Base-by-base conservation (phyloP, 257 asterid genomes). In the Solanum virginianum region DNA sequence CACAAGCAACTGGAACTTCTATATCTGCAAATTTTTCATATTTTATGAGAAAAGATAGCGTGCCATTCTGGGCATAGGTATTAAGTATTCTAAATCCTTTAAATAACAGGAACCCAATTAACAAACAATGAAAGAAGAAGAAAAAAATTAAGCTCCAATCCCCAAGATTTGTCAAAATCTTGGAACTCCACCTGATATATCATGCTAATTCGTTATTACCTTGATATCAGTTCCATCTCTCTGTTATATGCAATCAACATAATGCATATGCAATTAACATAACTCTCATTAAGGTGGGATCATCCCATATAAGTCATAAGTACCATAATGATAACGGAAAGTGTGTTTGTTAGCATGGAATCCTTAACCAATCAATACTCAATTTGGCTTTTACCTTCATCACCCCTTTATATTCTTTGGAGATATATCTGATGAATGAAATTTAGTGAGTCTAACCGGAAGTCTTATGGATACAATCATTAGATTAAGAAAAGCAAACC, bases 1-100 rank as follows among this genome's bases (percentile, higher is more conserved):
- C 63, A 88, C 99, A 95, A 65, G 98, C 89, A 83, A 86, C 95
- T 22, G 99, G 98, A 65, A 95, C 94, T 89, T 93, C 99, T 75
- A 94, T 92, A 86, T 94, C 99, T 95, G 99, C 95, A 92, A 88
- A 86, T 8, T 49, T 83, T 24, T 88, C 69, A 26, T 57, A 49
- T 82, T 83, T 90, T 79, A 75, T 77, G 82, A 49, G 82, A 75
- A 79, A 47, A 66, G 83, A 83, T 51, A 20, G 17, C 69, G 10
- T 56, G 83, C 66, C 84, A 70, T 36, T 60, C 63, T 75, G 62
- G 82, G 16, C 22, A 16, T 24, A 49, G 82, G 15, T 49, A 49
- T 7, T 49, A 49, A 49, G 62, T 75, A 49, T 49, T 75, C n/a
- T 24, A 49, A 13, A 24, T 75, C 45, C 24, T 75, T 24, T 49